phyloP scores from a whole-genome alignment of 2,329 filamentous ascomycete genomes.

The Nannizziopsis arthrosporioides region DNA sequence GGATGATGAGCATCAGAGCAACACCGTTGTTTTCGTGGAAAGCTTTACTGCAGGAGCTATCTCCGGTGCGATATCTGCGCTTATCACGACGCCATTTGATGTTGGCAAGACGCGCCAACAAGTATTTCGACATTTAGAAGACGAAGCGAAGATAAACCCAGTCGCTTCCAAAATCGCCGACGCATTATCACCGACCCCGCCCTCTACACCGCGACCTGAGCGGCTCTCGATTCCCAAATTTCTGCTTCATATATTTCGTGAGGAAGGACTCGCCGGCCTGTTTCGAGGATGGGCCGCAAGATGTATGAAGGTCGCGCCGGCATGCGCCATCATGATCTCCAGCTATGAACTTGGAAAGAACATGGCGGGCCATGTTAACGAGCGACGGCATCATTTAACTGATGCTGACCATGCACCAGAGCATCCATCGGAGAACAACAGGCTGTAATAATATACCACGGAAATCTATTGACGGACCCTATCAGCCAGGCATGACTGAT shows the following conservation, averaged over 20 bases:
- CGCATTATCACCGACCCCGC: slow-evolving; percentile 1
- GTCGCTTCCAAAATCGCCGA: slow-evolving; percentile 10
- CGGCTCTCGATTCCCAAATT: slow-evolving; percentile 67
- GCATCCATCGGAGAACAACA: background rate
- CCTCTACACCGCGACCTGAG: slow-evolving; percentile 46
- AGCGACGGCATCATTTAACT: slow-evolving; percentile 20
- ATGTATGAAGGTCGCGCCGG: slow-evolving; percentile 86
- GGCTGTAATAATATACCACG: background rate
- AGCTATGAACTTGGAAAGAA: slow-evolving; percentile 95
- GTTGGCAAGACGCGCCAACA: slow-evolving; percentile 95
- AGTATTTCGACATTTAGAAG: slow-evolving; percentile 54
- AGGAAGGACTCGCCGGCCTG: slow-evolving; percentile 67
- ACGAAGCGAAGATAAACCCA: slow-evolving; percentile 22
- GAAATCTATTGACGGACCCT: too few species aligned
- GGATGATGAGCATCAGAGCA: slow-evolving; percentile 49
- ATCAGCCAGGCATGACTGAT: too few species aligned
- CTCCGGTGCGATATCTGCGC: slow-evolving; percentile 73
- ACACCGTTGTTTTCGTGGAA: slow-evolving; percentile 68
- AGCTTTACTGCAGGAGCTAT: slow-evolving; percentile 77
- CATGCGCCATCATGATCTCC: slow-evolving; percentile 98
- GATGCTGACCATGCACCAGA: background rate
- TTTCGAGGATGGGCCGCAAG: slow-evolving; percentile 88
- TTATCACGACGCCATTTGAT: slow-evolving; percentile 89
- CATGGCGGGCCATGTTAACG: slow-evolving; percentile 65
- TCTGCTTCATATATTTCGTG: slow-evolving; percentile 79